Evolutionary conservation across 352 stramenopile genomes (phyloP), one percentile per base, ranked within the genome.

Genomic region (Globisporangium ultimum): DNA sequence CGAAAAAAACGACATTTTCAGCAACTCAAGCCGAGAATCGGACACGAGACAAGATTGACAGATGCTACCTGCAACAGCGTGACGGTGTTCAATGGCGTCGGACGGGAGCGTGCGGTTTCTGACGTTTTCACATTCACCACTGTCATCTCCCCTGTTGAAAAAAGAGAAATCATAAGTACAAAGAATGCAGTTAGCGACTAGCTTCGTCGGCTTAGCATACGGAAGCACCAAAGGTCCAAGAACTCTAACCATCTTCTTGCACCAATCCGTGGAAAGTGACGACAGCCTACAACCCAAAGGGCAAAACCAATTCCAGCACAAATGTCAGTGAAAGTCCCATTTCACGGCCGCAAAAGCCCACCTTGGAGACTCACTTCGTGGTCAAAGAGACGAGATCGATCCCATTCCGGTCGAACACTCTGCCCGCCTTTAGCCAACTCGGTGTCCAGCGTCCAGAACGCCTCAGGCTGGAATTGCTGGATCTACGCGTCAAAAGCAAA

Each of bases 401-500:
- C 55, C 72, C 72, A 80, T 11, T 73, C 68, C 2, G 74, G 63
- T 20, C 61, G 64, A 32, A 80, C 48, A 9, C 53, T 73, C 17
- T 67, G 55, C 20, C 53, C 54, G 14, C 57, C 56, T 52, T 73
- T 76, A 17, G 21, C 42, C 32, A 92, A 53, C 12, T 81, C 60
- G 67, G 70, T 85, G 62, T 91, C 72, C 34, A 76, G 60, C 13
- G 52, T 55, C 48, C 53, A 74, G 54, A 72, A 92, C 24, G 67
- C 58, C 66, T 95, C 87, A 24, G 87, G 79, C 57, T 92, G 84
- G 66, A 97, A 97, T 32, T 82, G 86, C 72, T 97, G 79, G 52
- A 97, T 97, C 28, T 67, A 20, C 32, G 53, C 40, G 11, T 32
- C 41, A 24, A 54, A 13, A 56, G 28, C 38, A 22, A 65, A 52